Evolutionary conservation across 2,329 filamentous ascomycete species (phyloP), one percentile per base, ranked within the genome.

Genomic region (Dothistroma septosporum): DNA sequence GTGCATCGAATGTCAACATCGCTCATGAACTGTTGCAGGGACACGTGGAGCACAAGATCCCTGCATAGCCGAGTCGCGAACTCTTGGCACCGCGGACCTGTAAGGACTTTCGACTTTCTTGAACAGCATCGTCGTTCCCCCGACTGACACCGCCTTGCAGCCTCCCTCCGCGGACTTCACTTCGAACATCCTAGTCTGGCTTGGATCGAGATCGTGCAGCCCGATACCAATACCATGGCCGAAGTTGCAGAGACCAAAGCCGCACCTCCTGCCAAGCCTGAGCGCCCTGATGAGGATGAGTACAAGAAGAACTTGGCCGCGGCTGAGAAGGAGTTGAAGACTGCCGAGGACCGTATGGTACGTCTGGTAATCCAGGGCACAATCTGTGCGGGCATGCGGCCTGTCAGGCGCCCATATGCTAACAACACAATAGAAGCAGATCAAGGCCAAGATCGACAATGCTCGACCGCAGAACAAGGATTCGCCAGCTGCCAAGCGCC

Each of bases 401-500:
- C 21, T 57, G 31, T 60, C n/a, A n/a, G n/a, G 54, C 55, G 33
- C 4, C 10, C 14, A 44, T 19, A 46, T 31, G 57, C 64, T 69
- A 37, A 70, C 65, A 63, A 66, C 62, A 48, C 48, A 46, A 55
- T 73, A 97, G 93, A 92, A 90, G 74, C 87, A 88, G 67, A 82
- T 94, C 79, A 93, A 92, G 79, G 85, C 87, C 75, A 96, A 97
- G 81, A 86, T 97, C 74, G 92, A 97, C 61, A 81, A 87, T 66
- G 90, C 90, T 62, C 84, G 87, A 72, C 90, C 91, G 53, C 89
- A 90, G 79, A 91, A 93, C 74, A 87, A 91, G 77, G 90, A 90
- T 73, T 91, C 86, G 35, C 91, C 93, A 14, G 81, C 84, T 63
- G 87, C 87, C 72, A 91, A 96, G 82, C 90, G 87, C 74, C 90